These are phyloP conservation scores for Penicillium daleae DNA, from an alignment of 495 filamentous ascomycete genomes.

Conservation along the genomic window DNA sequence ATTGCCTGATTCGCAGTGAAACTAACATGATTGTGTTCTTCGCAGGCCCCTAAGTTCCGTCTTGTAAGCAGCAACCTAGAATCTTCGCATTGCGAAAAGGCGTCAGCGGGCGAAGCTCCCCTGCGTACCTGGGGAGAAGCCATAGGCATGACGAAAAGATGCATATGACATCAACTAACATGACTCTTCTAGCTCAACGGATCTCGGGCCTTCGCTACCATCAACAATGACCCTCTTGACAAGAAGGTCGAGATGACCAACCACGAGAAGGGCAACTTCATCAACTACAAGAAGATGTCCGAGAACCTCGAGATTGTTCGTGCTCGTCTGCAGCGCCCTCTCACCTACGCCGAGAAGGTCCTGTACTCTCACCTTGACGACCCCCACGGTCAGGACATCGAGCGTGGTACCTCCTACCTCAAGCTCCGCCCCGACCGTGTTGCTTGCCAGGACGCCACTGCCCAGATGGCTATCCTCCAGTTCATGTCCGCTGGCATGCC, in stretches of 20 bases:
- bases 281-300: constrained; percentile 94
- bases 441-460: constrained; percentile 98
- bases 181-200: constrained; percentile 46
- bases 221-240: constrained; percentile 64
- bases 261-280: constrained; percentile 78
- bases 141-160: background rate
- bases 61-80: constrained; percentile 49
- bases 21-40: constrained; percentile 30
- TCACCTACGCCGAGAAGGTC: constrained; percentile 97
- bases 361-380: constrained; percentile 99
- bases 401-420: constrained; percentile 93
- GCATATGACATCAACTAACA: constrained; percentile 21
- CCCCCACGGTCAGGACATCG: constrained; percentile 91
- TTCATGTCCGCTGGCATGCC: constrained; percentile 99
- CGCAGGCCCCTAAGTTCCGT: constrained; percentile 54
- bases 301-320: constrained; percentile 95
- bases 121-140: background rate
- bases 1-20: background rate
- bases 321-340: constrained; percentile 81
- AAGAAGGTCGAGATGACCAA: constrained; percentile 84
- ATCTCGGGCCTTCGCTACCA: constrained; percentile 63
- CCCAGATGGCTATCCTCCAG: constrained; percentile 99
- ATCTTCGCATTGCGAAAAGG: background rate
- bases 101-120: background rate
- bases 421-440: constrained; percentile 96